phyloP scores from a whole-genome alignment of 768 basidiomycete genomes.

The Harrya chromipes region DNA sequence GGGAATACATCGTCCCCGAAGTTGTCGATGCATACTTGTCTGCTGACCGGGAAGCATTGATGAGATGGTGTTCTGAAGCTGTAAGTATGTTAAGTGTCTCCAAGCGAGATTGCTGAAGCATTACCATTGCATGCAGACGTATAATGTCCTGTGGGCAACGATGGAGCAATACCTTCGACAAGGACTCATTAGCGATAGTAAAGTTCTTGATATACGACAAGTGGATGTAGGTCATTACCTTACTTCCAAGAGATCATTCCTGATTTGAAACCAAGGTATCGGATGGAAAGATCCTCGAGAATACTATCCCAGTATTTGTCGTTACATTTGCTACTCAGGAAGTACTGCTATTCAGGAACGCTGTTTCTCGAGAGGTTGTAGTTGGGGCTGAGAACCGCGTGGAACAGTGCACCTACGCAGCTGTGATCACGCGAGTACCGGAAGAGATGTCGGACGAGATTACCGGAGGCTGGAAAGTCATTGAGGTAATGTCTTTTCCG shows the following conservation, averaged over 20 bases:
- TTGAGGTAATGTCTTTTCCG: conserved; percentile 65
- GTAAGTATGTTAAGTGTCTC: conserved; percentile 45
- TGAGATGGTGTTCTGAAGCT: conserved; percentile 93
- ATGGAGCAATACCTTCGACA: conserved; percentile 92
- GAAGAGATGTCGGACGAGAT: conserved; percentile 88
- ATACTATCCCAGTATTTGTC: conserved; percentile 86
- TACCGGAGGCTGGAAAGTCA: conserved; percentile 97
- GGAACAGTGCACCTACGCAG: conserved; percentile 91
- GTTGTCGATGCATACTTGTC: conserved; percentile 94
- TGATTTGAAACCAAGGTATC: conserved; percentile 52
- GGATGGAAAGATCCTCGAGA: conserved; percentile 86
- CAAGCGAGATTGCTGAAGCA: not conserved
- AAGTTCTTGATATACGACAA: conserved; percentile 94
- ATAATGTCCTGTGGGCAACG: conserved; percentile 97
- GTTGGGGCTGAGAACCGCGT: conserved; percentile 89
- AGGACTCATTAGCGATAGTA: conserved; percentile 88
- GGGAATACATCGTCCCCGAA: conserved; percentile 98
- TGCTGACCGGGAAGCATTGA: conserved; percentile 82
- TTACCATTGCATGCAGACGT: conserved; percentile 56
- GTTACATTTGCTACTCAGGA: conserved; percentile 94
- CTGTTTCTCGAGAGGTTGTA: conserved; percentile 79
- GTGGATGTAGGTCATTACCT: conserved; percentile 70
- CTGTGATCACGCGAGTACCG: conserved; percentile 84
- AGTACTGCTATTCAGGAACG: conserved; percentile 86
- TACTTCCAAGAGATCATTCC: not conserved